These are phyloP conservation scores for Eustoma russellianum DNA, from an alignment of 257 asterid genomes.

Conservation along the genomic window DNA sequence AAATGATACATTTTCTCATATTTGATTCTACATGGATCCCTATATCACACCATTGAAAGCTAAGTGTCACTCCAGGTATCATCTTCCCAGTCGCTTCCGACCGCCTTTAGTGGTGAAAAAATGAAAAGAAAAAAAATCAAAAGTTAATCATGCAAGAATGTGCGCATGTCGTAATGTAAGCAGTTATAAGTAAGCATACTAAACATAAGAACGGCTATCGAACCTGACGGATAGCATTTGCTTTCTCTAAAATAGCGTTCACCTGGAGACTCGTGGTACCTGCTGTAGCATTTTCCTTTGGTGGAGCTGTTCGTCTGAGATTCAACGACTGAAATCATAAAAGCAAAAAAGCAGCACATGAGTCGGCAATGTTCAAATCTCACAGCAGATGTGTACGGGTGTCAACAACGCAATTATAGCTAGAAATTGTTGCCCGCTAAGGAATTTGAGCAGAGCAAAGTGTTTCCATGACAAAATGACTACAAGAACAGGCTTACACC, in stretches of 20 bases:
- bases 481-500: no score
- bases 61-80: constrained; percentile 42
- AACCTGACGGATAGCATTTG: constrained; percentile 91
- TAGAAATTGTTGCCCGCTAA: no score
- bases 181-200: neutral
- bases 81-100: constrained; percentile 74
- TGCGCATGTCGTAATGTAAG: neutral
- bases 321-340: constrained; percentile 55
- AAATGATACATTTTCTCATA: constrained; percentile 2
- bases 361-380: constrained; percentile 4
- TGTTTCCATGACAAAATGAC: no score
- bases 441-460: no score
- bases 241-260: constrained; percentile 77
- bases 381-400: no score
- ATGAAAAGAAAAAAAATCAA: neutral
- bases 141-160: neutral
- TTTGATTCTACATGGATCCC: no score
- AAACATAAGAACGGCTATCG: constrained; percentile 15
- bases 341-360: constrained; percentile 1
- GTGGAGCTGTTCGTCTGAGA: constrained; percentile 57
- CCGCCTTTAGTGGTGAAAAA: constrained; percentile 48
- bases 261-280: constrained; percentile 52
- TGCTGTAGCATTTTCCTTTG: constrained; percentile 38
- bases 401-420: no score
- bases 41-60: constrained; percentile 3